A percentile compares a stretch with the other conserved stretches of the same genome.
Evolutionary conservation across 306 rosid genomes (phyloP).

Genomic region (Prunus padus): DNA sequence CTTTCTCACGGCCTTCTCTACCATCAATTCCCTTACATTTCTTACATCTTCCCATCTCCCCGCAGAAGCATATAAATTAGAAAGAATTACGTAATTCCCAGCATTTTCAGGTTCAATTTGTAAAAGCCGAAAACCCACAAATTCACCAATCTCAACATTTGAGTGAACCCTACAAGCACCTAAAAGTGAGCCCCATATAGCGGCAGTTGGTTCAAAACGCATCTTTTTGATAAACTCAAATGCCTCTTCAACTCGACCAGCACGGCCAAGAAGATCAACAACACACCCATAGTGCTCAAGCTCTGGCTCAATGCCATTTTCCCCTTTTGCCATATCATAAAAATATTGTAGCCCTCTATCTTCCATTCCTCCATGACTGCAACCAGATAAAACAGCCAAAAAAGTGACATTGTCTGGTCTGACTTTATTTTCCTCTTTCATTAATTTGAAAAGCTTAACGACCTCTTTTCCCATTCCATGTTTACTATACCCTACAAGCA

Average conservation of each 20-base stretch:
- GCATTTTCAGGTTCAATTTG: slow-evolving; percentile 81
- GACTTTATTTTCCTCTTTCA: slow-evolving; percentile 64
- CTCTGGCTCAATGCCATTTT: slow-evolving; percentile 57
- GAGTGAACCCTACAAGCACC: slow-evolving; percentile 83
- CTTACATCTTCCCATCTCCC: slow-evolving; percentile 90
- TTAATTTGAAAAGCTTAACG: slow-evolving; percentile 63
- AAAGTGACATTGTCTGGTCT: slow-evolving; percentile 71
- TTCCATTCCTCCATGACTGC: slow-evolving; percentile 87
- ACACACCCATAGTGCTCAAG: slow-evolving; percentile 80
- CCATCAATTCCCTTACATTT: slow-evolving; percentile 65
- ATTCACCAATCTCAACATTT: slow-evolving; percentile 58
- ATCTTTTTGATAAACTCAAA: slow-evolving; percentile 51
- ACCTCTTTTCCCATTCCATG: slow-evolving; percentile 86
- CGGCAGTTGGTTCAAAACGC: slow-evolving; percentile 73
- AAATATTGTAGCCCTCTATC: slow-evolving; percentile 69
- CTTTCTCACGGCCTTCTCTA: slow-evolving; percentile 55
- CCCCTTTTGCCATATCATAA: slow-evolving; percentile 50
- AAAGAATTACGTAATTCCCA: slow-evolving; percentile 82
- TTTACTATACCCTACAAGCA: slow-evolving; percentile 84
- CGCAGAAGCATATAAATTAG: slow-evolving; percentile 75
- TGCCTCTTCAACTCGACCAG: slow-evolving; percentile 69
- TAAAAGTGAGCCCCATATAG: slow-evolving; percentile 83
- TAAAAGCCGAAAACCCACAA: slow-evolving; percentile 61
- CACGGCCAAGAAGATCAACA: slow-evolving; percentile 87
- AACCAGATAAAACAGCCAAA: slow-evolving; percentile 82